Percentiles rank a stretch among this genome's conserved stretches.
Conservation (phyloP, 495 filamentous ascomycete species). For the Friedmanniomyces endolithicus region DNA sequence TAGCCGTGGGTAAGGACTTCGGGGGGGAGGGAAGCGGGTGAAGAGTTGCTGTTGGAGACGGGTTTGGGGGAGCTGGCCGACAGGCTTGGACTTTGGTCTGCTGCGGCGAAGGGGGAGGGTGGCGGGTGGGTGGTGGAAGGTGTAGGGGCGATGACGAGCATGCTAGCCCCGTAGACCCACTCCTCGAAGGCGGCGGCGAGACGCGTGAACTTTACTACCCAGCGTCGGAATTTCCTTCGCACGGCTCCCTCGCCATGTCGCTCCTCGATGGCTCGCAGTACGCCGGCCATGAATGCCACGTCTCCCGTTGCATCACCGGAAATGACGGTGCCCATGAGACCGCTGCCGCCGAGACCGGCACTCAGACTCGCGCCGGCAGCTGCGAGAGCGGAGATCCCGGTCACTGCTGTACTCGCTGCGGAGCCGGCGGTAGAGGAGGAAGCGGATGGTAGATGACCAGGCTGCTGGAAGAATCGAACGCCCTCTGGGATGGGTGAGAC, state of each 20-base stretch:
- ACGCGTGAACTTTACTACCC: constrained; percentile 79
- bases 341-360: constrained; percentile 8
- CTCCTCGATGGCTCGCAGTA: constrained; percentile 67
- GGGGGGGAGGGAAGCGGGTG: background rate
- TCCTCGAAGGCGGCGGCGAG: constrained; percentile 92
- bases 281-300: constrained; percentile 73
- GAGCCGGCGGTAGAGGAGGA: background rate
- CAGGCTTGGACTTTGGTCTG: background rate
- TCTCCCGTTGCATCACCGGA: constrained; percentile 72
- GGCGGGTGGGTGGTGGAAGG: background rate
- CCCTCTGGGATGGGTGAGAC: constrained; percentile 64
- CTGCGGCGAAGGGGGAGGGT: background rate
- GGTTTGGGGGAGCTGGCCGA: too few relatives aligned
- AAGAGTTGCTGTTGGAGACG: too few relatives aligned
- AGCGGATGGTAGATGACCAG: background rate
- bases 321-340: background rate
- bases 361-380: constrained; percentile 7
- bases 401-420: background rate
- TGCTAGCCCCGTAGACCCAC: constrained; percentile 77
- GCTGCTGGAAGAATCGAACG: constrained; percentile 71
- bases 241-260: constrained; percentile 84
- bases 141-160: constrained; percentile 55
- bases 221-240: constrained; percentile 78
- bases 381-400: constrained; percentile 4
- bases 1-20: constrained; percentile 74